Evolutionary conservation across 352 stramenopile species (phyloP), one percentile per base, ranked within the genome.

Genomic region (Phytopythium sindhum): DNA sequence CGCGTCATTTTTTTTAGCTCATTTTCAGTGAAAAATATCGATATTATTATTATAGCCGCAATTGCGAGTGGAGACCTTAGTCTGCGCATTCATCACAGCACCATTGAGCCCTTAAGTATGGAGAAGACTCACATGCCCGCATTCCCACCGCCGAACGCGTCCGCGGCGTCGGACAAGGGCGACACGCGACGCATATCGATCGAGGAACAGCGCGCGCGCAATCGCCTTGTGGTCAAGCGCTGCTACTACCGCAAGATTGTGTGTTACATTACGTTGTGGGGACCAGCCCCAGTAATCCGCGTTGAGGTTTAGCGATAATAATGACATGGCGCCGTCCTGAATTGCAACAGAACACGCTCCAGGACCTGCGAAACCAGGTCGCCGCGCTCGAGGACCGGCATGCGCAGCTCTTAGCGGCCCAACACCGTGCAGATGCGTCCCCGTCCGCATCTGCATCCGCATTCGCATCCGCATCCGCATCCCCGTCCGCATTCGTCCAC

Each of bases 211-310:
- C 81, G 70, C 29, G 74, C 72, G 41, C 85, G 84, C 61, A 82
- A 85, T 61, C 79, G 83, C 7, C 69, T 87, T 45, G 73, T 85
- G 44, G 83, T 84, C 67, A 88, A 89, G 67, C 77, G 79, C 11
- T 80, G 82, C 55, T 91, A 91, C 80, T 88, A 91, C 74, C 84
- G 85, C 69, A 88, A 89, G 39, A 69, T 82, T 52, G 83, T 91
- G 70, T 64, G 78, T 74, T 2, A 3, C 7, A 12, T 51, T 24
- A 2, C 11, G 17, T 35, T 3, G 3, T 35, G 31, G 31, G 31
- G 31, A 35, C 31, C 4, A 35, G 31, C 31, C 31, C 31, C n/a
- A n/a, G n/a, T n/a, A n/a, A n/a, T n/a, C n/a, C n/a, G n/a, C n/a
- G n/a, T n/a, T n/a, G n/a, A n/a, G n/a, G n/a, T n/a, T n/a, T n/a